phyloP scores from a whole-genome alignment of 2,329 filamentous ascomycete species.

The Xylariaceae sp. region DNA sequence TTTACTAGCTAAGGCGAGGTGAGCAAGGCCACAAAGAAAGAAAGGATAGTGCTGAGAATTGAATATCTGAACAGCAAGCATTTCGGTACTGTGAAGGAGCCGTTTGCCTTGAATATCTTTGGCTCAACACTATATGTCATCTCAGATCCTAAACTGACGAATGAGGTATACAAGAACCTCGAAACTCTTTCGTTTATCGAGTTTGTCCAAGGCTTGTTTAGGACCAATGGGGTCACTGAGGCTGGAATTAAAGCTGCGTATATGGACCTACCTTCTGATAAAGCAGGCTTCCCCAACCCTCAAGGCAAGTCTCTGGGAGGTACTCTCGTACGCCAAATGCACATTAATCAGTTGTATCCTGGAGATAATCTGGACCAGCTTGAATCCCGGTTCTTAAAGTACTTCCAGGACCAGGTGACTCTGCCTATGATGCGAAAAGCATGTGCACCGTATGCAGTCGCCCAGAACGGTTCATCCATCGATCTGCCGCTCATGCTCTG shows the following conservation, averaged over 20 bases:
- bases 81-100: conserved; percentile 20
- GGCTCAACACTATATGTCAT: conserved; percentile 32
- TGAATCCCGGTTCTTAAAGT: too few species aligned
- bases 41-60: too few species aligned
- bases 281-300: conserved; percentile 32
- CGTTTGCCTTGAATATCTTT: conserved; percentile 29
- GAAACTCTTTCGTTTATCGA: conserved; percentile 30
- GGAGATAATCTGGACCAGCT: conserved; percentile 25
- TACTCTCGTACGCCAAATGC: conserved; percentile 21
- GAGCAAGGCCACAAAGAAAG: too few species aligned
- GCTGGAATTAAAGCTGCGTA: conserved; percentile 23
- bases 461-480: neutral
- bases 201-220: conserved; percentile 28
- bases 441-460: conserved; percentile 4
- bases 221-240: conserved; percentile 23
- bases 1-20: conserved; percentile 25
- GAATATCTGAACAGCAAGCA: conserved; percentile 2
- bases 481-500: conserved; percentile 23
- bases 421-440: conserved; percentile 7
- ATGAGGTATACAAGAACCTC: conserved; percentile 29
- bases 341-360: conserved; percentile 28
- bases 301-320: conserved; percentile 24
- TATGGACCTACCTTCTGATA: conserved; percentile 19
- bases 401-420: conserved; percentile 12
- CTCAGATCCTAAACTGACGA: conserved; percentile 25